Percentiles rank a stretch among this genome's conserved stretches.
These are phyloP conservation scores for Astragalus membranaceus DNA, from an alignment of 306 rosid genomes.

Conservation along the genomic window DNA sequence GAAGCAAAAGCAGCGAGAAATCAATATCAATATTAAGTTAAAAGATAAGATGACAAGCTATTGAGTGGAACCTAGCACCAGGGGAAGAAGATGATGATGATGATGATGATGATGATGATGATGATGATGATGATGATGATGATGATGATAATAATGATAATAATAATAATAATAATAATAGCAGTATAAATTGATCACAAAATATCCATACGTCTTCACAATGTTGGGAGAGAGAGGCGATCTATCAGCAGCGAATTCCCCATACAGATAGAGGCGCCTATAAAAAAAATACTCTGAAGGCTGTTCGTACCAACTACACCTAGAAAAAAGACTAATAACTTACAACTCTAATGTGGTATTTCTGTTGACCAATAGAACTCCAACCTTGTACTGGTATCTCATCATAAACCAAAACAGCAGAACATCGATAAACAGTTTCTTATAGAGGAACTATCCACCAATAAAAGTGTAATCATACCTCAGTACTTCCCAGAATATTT, in stretches of 20 bases:
- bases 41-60: background rate
- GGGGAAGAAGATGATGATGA: background rate
- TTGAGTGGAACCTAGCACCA: background rate
- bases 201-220: background rate
- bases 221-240: background rate
- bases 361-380: background rate
- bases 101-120: background rate
- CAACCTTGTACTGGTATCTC: background rate
- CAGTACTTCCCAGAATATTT: background rate
- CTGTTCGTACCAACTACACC: background rate
- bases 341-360: background rate
- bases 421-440: background rate
- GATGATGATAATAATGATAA: background rate
- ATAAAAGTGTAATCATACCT: background rate
- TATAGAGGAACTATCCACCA: background rate
- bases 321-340: background rate
- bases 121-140: background rate
- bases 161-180: background rate
- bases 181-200: background rate
- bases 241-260: too few relatives aligned
- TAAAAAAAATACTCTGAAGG: too few relatives aligned
- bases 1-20: background rate
- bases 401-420: background rate
- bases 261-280: too few relatives aligned
- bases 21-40: background rate